Evolutionary conservation across 345 rosid species (phyloP), one percentile per base, ranked within the genome.

Genomic region (Lepidium aucheri): DNA sequence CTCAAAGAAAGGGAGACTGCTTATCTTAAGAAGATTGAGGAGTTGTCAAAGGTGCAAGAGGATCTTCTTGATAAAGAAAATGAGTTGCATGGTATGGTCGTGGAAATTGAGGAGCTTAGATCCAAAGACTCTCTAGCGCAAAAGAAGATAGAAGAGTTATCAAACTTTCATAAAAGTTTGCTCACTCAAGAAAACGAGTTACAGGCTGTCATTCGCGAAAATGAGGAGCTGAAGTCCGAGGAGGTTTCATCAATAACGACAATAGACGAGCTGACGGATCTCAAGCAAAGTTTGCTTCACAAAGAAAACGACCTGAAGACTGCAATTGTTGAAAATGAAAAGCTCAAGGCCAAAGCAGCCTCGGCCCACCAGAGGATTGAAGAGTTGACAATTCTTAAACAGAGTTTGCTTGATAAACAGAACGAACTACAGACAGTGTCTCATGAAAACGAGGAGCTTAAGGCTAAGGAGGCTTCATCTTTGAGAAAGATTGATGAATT

Each of bases 391-490:
- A 61, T 7, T 14, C 28, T 70, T 5, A 51, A 32, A 42, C 66
- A 41, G 62, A 39, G 34, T 39, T 57, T 57, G 46, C 43, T 57
- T 13, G 34, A 57, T 39, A 57, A 39, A 46, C 85, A 86, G 32
- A 85, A 85, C 72, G 78, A 74, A 33, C 65, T 86, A 8, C 89
- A 86, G 60, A 87, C 83, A 38, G 66, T 85, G 65, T 78, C 88
- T 43, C 76, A 74, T 55, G 76, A 80, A 79, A 87, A 88, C 17
- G 90, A 86, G 77, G 94, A 91, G 79, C 88, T 87, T 41, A 61
- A 63, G 54, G 49, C 69, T 14, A 70, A 61, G 45, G 69, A 52
- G 34, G 46, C 62, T 57, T 39, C 9, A 6, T 57, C 62, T 20
- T 57, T 57, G 46, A 52, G 42, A 39, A 69, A 61, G 68, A 69